phyloP scores from a whole-genome alignment of 345 rosid species.

The Syzygium aqueum region DNA sequence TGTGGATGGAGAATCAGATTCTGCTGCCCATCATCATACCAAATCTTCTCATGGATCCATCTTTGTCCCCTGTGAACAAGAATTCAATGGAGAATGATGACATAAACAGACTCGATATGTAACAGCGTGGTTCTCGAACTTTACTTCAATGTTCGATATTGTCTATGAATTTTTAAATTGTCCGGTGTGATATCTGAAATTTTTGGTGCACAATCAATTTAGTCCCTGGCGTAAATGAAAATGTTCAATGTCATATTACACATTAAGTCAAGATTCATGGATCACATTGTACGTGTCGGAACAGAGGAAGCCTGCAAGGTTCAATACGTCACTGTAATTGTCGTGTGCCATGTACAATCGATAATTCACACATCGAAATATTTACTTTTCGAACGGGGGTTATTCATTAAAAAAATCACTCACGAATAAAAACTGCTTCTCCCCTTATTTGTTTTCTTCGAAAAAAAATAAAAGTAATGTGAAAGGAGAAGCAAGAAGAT shows the following conservation, averaged over 20 bases:
- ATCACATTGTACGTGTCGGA: neutral
- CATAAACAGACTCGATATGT: too few relatives aligned
- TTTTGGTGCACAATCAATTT: fast-evolving
- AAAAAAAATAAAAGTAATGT: neutral
- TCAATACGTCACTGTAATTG: neutral
- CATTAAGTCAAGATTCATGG: too few relatives aligned
- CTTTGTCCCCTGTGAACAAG: neutral
- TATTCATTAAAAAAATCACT: too few relatives aligned
- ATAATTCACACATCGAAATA: neutral
- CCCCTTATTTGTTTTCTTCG: neutral
- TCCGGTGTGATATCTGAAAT: too few relatives aligned
- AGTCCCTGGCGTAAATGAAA: too few relatives aligned
- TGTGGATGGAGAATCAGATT: neutral
- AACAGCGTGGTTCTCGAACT: too few relatives aligned
- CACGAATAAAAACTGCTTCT: too few relatives aligned
- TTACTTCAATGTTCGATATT: too few relatives aligned
- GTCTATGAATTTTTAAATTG: too few relatives aligned
- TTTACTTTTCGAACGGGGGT: too few relatives aligned
- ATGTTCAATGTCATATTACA: too few relatives aligned
- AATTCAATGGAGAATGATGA: neutral
- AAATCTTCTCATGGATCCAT: neutral
- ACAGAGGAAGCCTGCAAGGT: neutral
- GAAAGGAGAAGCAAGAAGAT: neutral
- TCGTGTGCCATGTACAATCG: neutral
- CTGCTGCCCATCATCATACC: neutral